Base-by-base conservation (phyloP, 2,329 filamentous ascomycete genomes). In the Cordyceps tenuipes region DNA sequence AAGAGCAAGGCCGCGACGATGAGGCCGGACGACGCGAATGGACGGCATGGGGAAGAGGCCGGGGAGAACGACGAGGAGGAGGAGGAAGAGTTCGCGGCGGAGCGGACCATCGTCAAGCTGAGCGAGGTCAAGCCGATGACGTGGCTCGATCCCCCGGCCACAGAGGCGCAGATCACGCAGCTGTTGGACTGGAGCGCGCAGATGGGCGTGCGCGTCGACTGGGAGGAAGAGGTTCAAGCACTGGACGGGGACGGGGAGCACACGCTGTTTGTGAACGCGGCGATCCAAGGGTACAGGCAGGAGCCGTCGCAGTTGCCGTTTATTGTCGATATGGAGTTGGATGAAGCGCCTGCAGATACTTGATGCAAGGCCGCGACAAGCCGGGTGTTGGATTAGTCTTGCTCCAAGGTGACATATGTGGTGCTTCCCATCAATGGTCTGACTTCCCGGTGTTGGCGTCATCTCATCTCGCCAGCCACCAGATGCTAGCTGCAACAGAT, bases 211-310 rank as follows among this genome's bases (percentile, higher is more conserved):
- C 60, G 67, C 15, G 70, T 78, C 2, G 80, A 79, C 41, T 70
- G 78, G 0, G 51, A 69, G 34, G 19, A 17, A 10, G 36, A 26
- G 36, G 21, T n/a, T 8, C 6, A 10, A 9, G 9, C 21, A 15
- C 19, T 21, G 0, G 52, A 69, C 31, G 52, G 17, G 34, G 34
- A 39, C 5, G 31, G 23, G 5, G 53, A 47, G 17, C n/a, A 49
- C 19, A 86, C 83, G 0, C 66, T 86, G 7, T 84, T 86, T 65
- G 72, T 87, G 10, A 87, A 86, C 67, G 82, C 82, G 1, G 74
- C 84, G 0, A 78, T 85, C 29, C 73, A 82, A 70, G 73, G 78
- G 3, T 66, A 72, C 2, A 62, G 69, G 7, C 74, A 77, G 19
- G 61, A 67, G n/a, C 72, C 75, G 12, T 64, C 69, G 10, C 80